Base-by-base conservation (phyloP, 1,139 yeast genomes). In the Zygotorulaspora mrakii region DNA sequence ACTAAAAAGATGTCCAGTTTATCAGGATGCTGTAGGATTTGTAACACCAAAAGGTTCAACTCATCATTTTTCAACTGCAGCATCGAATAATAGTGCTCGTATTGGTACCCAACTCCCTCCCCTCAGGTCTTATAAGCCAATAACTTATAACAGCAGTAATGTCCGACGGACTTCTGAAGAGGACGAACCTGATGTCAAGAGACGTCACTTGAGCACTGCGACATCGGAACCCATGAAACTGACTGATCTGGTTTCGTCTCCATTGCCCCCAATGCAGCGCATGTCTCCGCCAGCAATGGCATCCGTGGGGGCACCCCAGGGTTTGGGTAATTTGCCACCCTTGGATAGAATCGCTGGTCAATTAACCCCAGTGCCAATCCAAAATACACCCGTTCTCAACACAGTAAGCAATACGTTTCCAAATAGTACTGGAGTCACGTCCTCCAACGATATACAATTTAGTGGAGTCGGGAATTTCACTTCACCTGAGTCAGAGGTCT, bases 1-100 rank as follows among this genome's bases (percentile, higher is more conserved):
- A 44, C 39, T 60, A 9, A 52, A 55, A 18, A 55, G 57, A 40
- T 60, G 65, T 40, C 65, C 65, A 3, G 65, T 60, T 23, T 60
- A 58, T 40, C 65, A 60, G 40, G 65, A 60, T 47, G 60, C 63
- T 2, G 43, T 60, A 17, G 65, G 64, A n/a, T 59, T 56, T 33
- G 44, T 55, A 26, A 51, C 55, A 1, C 53, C 56, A 13, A 48
- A 50, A 36, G 35, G 39, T 12, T 25, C 46, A 27, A 20, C 44
- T 27, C 26, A 22, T 23, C 30, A 27, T 18, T 30, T 29, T 17
- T 42, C 41, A 18, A 33, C 31, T 8, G 33, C 34, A n/a, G 35
- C 40, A 11, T 31, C 37, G 22, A 34, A 29, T 13, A 40, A 35
- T 9, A 31, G 26, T 12, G 26, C 24, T 25, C 41, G 40, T 17